Evolutionary conservation across 257 asterid species (phyloP), one percentile per base, ranked within the genome.

Genomic region (Henckelia pumila): DNA sequence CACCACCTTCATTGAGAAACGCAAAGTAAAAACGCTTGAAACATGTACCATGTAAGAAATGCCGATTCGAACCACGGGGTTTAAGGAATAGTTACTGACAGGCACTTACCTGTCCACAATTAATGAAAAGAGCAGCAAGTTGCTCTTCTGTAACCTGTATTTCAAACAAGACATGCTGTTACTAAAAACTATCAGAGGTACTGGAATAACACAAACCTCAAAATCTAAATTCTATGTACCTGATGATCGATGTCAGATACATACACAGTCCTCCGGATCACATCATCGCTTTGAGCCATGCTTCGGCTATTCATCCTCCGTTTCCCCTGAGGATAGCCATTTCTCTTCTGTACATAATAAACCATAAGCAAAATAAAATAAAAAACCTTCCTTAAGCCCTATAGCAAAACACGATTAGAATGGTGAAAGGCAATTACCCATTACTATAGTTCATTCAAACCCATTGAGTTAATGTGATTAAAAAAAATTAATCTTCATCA

Each of bases 191-290:
- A 17, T 17, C 5, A 47, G 47, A 40, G 55, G 32, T 7, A 56
- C 25, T 10, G 1, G 10, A 66, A 24, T n/a, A 21, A 40, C 49
- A 69, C 8, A 53, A 59, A 25, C 66, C 35, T 23, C 2, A 32
- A 59, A 40, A 20, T 28, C 17, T 8, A 23, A 49, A 17, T 6
- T 71, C 71, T 23, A 8, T 58, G 73, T 69, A 85, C 95, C 88
- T 88, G 95, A 68, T 85, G 89, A 80, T 88, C 95, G 80, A 88
- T 88, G 73, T 85, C 89, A 21, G 95, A 83, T 21, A 88, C 89
- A 76, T 85, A 88, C 16, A 88, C 92, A 4, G 92, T 88, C 80
- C 92, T 81, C 83, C 84, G 76, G 75, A 88, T 88, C 68, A 88
- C 89, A 7, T 85, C 95, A 16, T 88, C 92, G 66, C 85, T 78